A percentile compares a stretch with the other conserved stretches of the same genome.
Conservation (phyloP, 2,329 filamentous ascomycete genomes). For the Aspergillus vadensis region DNA sequence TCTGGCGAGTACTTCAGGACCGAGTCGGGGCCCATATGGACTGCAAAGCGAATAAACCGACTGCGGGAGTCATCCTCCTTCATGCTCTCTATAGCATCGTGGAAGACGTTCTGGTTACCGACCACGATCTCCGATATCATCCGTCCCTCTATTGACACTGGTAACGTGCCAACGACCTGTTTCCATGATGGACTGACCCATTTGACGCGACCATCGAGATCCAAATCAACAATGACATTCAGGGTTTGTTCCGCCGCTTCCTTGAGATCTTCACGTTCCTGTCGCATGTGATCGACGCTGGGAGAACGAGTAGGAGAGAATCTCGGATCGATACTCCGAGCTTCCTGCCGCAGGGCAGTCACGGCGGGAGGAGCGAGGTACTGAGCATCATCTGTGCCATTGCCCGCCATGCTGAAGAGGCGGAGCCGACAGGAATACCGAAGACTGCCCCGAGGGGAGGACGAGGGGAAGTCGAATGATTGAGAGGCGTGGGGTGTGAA, state of each 20-base stretch:
- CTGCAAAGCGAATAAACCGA: constrained; percentile 80
- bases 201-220: constrained; percentile 83
- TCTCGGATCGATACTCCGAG: constrained; percentile 40
- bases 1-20: constrained; percentile 57
- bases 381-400: constrained; percentile 40
- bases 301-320: constrained; percentile 59
- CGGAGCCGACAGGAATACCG: constrained; percentile 17
- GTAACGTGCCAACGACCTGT: constrained; percentile 81
- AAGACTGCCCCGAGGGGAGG: constrained; percentile 8
- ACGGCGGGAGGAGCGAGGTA: constrained; percentile 49
- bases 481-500: constrained; percentile 10
- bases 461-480: constrained; percentile 6
- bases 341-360: constrained; percentile 47
- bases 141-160: constrained; percentile 72
- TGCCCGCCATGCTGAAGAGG: constrained; percentile 44
- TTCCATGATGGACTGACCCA: constrained; percentile 98
- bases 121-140: constrained; percentile 79
- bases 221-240: constrained; percentile 93
- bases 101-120: constrained; percentile 77
- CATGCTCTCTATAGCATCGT: constrained; percentile 83
- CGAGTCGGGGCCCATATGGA: constrained; percentile 69
- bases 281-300: constrained; percentile 86
- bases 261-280: constrained; percentile 89
- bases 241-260: constrained; percentile 95
- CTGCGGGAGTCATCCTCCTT: constrained; percentile 90